Base-by-base conservation (phyloP, 1,284 basidiomycete species). In the Sporisorium iseilematis-ciliati region DNA sequence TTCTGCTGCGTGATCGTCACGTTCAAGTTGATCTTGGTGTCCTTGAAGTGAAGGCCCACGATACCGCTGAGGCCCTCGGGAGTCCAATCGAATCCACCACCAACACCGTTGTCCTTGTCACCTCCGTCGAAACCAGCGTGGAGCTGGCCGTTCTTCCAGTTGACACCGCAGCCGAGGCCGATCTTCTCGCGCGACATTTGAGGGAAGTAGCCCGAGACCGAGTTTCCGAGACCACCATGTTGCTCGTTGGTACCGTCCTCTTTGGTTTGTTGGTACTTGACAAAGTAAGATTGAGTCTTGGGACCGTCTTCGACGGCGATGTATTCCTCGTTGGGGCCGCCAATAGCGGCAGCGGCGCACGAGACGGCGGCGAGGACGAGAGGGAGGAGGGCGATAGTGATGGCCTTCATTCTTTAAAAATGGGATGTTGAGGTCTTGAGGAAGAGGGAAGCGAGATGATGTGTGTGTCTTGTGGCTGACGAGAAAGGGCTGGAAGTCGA, bases 91-190 rank as follows among this genome's bases (percentile, higher is more conserved):
- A 73, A 73, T 4, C 65, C 70, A 7, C 65, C 61, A 20, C 65
- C 70, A 6, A 54, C 54, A 10, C 70, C 65, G 29, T 57, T 59
- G 12, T 48, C 11, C 4, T n/a, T 21, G 33, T 67, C 57, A n/a
- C 69, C 69, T 18, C 59, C 64, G 23, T 72, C 49, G 51, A 72
- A 66, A 11, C 64, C 69, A 11, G 64, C 56, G 31, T 63, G 56
- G 21, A 72, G 43, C 12, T 48, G 33, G 16, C 69, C 69, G 4
- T 59, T n/a, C 7, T 26, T 6, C 69, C 69, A 72, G 57, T 60
- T 25, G 23, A 72, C 3, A 26, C 69, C 69, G 33, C 64, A 72
- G 26, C 64, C 69, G 11, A 67, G 11, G 42, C 69, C 64, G 42
- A 66, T 60, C 6, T 50, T 45, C 4, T 52, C 8, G 2, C 29